These are phyloP conservation scores for Alternaria brassicicola DNA, from an alignment of 2,329 filamentous ascomycete species.

Conservation along the genomic window DNA sequence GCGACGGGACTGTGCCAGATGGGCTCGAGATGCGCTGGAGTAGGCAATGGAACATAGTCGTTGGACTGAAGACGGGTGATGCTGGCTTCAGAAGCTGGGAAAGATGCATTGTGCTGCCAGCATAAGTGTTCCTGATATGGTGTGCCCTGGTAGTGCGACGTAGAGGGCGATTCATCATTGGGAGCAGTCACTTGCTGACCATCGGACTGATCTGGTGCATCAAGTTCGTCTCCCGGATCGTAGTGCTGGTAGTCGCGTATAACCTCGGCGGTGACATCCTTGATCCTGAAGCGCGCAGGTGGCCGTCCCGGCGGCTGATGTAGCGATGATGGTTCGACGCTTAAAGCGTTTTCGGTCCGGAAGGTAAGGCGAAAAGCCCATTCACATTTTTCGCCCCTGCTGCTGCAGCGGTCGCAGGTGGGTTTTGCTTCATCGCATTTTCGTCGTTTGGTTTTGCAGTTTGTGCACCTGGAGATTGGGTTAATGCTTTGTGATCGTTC, in stretches of 20 bases:
- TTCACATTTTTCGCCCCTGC: slow-evolving; percentile 19
- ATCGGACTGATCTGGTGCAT: not conserved
- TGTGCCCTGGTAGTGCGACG: not conserved
- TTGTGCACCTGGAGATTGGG: slow-evolving; percentile 6
- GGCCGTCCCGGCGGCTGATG: slow-evolving; percentile 4
- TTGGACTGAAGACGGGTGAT: not conserved
- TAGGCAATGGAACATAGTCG: not conserved
- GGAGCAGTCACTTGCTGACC: not conserved
- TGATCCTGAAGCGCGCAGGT: slow-evolving; percentile 13
- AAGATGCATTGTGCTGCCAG: not conserved
- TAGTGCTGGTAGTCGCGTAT: slow-evolving; percentile 17
- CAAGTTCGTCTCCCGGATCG: not conserved
- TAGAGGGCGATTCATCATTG: not conserved
- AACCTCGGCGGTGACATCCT: slow-evolving; percentile 15
- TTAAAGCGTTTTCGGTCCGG: slow-evolving; percentile 16
- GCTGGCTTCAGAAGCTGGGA: not conserved
- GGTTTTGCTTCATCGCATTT: slow-evolving; percentile 30
- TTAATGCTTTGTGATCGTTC: not conserved
- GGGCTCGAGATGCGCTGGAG: not conserved
- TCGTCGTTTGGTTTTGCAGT: slow-evolving; percentile 22
- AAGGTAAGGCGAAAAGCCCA: slow-evolving; percentile 26
- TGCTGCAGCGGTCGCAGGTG: slow-evolving; percentile 21
- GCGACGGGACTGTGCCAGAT: slow-evolving; percentile 6
- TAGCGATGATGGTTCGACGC: slow-evolving; percentile 8
- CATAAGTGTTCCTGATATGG: not conserved